Conservation (phyloP, 177 flowering plant genomes). For the Tripterygium wilfordii region DNA sequence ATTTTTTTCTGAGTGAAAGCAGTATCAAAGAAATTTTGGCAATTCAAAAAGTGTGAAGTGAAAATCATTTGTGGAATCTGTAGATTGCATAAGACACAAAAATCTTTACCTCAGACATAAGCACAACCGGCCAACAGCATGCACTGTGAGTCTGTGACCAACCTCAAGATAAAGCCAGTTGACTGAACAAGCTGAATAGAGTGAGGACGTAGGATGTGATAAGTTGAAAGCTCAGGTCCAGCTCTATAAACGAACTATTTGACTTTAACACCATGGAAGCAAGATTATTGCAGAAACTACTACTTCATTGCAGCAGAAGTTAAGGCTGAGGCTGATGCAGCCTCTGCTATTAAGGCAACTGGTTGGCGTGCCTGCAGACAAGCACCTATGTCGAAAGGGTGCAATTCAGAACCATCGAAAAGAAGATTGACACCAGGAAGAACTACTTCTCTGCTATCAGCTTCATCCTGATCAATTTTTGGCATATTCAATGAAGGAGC, state of each 20-base stretch:
- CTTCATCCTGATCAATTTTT: constrained; percentile 73
- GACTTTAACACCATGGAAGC: neutral
- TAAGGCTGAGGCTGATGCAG: constrained; percentile 66
- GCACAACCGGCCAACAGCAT: neutral
- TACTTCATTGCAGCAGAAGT: constrained; percentile 43
- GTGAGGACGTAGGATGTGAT: too few species aligned
- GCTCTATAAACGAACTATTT: neutral
- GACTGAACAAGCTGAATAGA: too few species aligned
- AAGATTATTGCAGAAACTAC: constrained; percentile 10
- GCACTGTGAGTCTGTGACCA: too few species aligned
- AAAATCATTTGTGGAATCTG: too few species aligned
- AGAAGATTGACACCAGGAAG: constrained; percentile 92
- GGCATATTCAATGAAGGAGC: constrained; percentile 21
- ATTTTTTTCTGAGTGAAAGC: too few species aligned
- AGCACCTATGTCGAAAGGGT: constrained; percentile 87
- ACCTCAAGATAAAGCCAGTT: too few species aligned
- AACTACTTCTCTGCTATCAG: constrained; percentile 63
- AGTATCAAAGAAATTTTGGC: too few species aligned
- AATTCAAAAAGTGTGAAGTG: too few species aligned
- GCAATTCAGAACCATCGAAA: constrained; percentile 83
- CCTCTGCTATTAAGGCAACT: constrained; percentile 77
- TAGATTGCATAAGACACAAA: too few species aligned
- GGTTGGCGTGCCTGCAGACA: constrained; percentile 98
- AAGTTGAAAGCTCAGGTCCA: constrained; percentile 13
- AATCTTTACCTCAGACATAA: neutral